A percentile compares a stretch with the other conserved stretches of the same genome.
phyloP scores from a whole-genome alignment of 2,329 filamentous ascomycete genomes.

The Coccinonectria pachysandricola region DNA sequence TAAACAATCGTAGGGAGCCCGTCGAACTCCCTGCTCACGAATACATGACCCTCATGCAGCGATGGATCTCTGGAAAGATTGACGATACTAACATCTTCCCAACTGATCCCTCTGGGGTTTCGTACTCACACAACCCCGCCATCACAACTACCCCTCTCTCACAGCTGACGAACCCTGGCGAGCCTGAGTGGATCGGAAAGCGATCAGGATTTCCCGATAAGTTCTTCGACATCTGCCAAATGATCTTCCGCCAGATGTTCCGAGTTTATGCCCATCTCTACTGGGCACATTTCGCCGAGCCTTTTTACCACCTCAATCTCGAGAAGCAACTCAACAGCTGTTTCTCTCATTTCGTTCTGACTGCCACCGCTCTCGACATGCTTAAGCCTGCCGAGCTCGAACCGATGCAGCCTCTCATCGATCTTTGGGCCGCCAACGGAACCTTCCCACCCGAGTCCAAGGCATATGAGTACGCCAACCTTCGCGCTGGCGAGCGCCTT shows the following conservation, averaged over 20 bases:
- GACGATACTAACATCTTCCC: conserved; percentile 86
- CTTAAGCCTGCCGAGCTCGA: conserved; percentile 83
- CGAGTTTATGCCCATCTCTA: conserved; percentile 96
- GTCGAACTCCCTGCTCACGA: conserved; percentile 87
- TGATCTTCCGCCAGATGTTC: conserved; percentile 97
- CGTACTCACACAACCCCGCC: conserved; percentile 52
- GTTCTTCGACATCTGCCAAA: conserved; percentile 83
- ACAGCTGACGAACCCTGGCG: conserved; percentile 49
- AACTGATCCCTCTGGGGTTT: conserved; percentile 65
- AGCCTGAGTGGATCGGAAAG: conserved; percentile 77
- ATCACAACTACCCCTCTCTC: conserved; percentile 50
- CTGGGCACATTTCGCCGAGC: conserved; percentile 85
- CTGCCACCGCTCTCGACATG: conserved; percentile 71
- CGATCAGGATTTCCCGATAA: conserved; percentile 84
- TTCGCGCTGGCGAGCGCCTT: conserved; percentile 48
- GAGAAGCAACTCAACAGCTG: conserved; percentile 79
- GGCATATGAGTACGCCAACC: conserved; percentile 55
- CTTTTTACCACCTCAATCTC: conserved; percentile 72
- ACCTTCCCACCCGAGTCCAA: conserved; percentile 70
- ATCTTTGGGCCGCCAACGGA: conserved; percentile 82
- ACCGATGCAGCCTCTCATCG: conserved; percentile 90
- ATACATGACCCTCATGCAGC: conserved; percentile 92
- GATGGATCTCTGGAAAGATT: conserved; percentile 95
- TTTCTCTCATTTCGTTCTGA: conserved; percentile 76
- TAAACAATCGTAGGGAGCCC: conserved; percentile 76